phyloP scores from a whole-genome alignment of 768 basidiomycete species.

The Agrocybe praecox region DNA sequence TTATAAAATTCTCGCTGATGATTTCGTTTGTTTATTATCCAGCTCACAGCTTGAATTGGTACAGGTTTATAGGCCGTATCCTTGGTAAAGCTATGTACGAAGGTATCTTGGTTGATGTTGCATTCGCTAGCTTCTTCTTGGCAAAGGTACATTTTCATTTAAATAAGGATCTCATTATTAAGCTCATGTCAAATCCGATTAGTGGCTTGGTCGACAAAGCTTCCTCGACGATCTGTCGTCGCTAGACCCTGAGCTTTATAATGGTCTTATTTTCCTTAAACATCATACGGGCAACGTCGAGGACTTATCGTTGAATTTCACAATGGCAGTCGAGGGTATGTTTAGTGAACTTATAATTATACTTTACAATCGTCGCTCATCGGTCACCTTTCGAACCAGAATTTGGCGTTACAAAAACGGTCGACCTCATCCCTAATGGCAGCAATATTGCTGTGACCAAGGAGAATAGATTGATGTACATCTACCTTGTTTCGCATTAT shows the following conservation, averaged over 20 bases:
- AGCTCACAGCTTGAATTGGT: constrained; percentile 92
- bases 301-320: constrained; percentile 89
- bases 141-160: constrained; percentile 59
- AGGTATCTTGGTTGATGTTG: constrained; percentile 92
- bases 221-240: constrained; percentile 93
- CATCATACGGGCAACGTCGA: constrained; percentile 87
- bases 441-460: constrained; percentile 50
- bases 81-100: constrained; percentile 97
- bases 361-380: not conserved
- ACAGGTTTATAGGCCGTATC: constrained; percentile 89
- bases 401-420: constrained; percentile 19
- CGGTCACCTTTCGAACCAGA: constrained; percentile 1
- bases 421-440: constrained; percentile 20
- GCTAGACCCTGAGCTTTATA: constrained; percentile 90
- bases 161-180: no score
- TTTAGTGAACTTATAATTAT: no score
- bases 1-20: not conserved
- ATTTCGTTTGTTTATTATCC: constrained; percentile 5
- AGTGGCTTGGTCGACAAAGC: constrained; percentile 93
- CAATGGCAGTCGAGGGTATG: constrained; percentile 83
- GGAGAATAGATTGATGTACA: constrained; percentile 89
- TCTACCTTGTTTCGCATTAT: constrained; percentile 87
- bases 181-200: constrained; percentile 3
- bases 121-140: constrained; percentile 94
- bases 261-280: constrained; percentile 90